phyloP scores from a whole-genome alignment of 2,329 filamentous ascomycete genomes.

The Cytospora leucostoma region DNA sequence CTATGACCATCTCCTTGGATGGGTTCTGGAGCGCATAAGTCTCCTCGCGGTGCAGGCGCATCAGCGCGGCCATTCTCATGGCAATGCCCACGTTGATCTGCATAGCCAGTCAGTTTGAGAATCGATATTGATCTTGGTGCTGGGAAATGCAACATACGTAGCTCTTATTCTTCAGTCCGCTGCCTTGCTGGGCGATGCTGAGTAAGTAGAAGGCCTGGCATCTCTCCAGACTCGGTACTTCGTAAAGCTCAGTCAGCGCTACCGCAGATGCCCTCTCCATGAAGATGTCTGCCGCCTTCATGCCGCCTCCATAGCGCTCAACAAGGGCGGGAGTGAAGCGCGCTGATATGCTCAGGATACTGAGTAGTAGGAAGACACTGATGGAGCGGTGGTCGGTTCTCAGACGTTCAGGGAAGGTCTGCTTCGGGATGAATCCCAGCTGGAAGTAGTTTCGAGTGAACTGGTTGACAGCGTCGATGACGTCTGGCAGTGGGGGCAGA shows the following conservation, averaged over 20 bases:
- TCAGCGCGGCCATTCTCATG: constrained; percentile 56
- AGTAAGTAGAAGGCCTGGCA: constrained; percentile 62
- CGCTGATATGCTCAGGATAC: constrained; percentile 58
- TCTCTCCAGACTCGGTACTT: constrained; percentile 53
- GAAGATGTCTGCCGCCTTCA: constrained; percentile 55
- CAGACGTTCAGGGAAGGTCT: constrained; percentile 51
- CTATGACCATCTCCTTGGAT: constrained; percentile 47
- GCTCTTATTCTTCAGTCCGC: constrained; percentile 54
- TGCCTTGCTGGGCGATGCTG: constrained; percentile 60
- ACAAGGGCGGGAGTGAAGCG: constrained; percentile 53
- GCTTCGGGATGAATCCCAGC: constrained; percentile 59
- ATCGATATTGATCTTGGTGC: constrained; percentile 3
- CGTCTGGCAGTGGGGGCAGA: constrained; percentile 50
- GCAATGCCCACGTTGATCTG: constrained; percentile 60
- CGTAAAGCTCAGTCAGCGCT: constrained; percentile 53
- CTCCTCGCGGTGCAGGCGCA: constrained; percentile 58
- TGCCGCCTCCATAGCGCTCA: constrained; percentile 51
- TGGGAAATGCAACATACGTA: constrained; percentile 45
- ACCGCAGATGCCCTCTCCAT: constrained; percentile 52
- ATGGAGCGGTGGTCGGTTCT: constrained; percentile 49
- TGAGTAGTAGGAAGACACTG: constrained; percentile 56
- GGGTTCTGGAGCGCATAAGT: constrained; percentile 50
- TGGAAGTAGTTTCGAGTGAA: constrained; percentile 61
- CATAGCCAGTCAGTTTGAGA: constrained; percentile 29
- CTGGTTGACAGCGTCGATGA: constrained; percentile 54